A percentile compares a stretch with the other conserved stretches of the same genome.
Evolutionary conservation across 345 rosid species (phyloP).

Genomic region (Brassica napus): Da-Ae NC_063434.1:27382501-27383000

Average conservation of each 20-base stretch:
- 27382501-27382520: constrained; percentile 46
- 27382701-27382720: not conserved
- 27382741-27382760: constrained; percentile 49
- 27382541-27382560: constrained; percentile 62
- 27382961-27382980: constrained; percentile 63
- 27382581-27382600: constrained; percentile 55
- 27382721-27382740: constrained; percentile 47
- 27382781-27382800: constrained; percentile 63
- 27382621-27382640: constrained; percentile 49
- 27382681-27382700: constrained; percentile 33
- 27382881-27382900: constrained; percentile 43
- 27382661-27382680: constrained; percentile 47
- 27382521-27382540: constrained; percentile 41
- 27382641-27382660: constrained; percentile 52
- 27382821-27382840: constrained; percentile 47
- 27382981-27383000: constrained; percentile 46
- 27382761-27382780: constrained; percentile 60
- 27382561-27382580: constrained; percentile 46
- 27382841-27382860: constrained; percentile 62
- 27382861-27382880: constrained; percentile 43
- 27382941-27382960: constrained; percentile 34
- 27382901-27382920: constrained; percentile 51
- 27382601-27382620: constrained; percentile 44
- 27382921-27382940: constrained; percentile 40
- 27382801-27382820: constrained; percentile 37